Evolutionary conservation across 768 basidiomycete species (phyloP).

Genomic region (Lactarius deliciosus): DNA sequence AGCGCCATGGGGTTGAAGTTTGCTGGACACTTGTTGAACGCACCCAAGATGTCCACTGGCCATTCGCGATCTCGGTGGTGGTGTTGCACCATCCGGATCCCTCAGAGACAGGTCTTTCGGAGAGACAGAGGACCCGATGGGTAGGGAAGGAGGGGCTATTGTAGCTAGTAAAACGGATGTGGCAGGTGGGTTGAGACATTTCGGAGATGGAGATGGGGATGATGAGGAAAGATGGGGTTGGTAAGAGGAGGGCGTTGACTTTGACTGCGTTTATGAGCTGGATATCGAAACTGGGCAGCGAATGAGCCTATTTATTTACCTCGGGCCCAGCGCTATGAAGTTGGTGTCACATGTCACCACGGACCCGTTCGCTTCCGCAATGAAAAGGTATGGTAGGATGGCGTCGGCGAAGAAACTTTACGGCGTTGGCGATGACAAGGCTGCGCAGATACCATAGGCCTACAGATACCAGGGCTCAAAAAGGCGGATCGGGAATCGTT

Average conservation of each 20-base stretch:
- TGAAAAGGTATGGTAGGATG: background rate
- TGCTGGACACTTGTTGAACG: background rate
- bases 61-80: background rate
- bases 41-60: background rate
- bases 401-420: background rate
- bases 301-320: background rate
- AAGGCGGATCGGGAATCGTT: background rate
- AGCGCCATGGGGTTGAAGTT: background rate
- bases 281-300: background rate
- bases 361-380: background rate
- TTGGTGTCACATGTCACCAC: background rate
- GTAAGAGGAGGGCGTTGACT: background rate
- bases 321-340: background rate
- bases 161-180: constrained; percentile 4
- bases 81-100: constrained; percentile 4
- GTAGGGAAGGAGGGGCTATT: background rate
- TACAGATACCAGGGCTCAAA: background rate
- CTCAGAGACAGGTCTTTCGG: background rate
- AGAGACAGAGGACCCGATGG: background rate
- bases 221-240: background rate
- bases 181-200: constrained; percentile 1
- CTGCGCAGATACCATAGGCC: background rate
- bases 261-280: background rate
- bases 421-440: too few species aligned
- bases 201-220: background rate